Evolutionary conservation across 495 filamentous ascomycete genomes (phyloP).

Genomic region (Penicillium soppii): DNA sequence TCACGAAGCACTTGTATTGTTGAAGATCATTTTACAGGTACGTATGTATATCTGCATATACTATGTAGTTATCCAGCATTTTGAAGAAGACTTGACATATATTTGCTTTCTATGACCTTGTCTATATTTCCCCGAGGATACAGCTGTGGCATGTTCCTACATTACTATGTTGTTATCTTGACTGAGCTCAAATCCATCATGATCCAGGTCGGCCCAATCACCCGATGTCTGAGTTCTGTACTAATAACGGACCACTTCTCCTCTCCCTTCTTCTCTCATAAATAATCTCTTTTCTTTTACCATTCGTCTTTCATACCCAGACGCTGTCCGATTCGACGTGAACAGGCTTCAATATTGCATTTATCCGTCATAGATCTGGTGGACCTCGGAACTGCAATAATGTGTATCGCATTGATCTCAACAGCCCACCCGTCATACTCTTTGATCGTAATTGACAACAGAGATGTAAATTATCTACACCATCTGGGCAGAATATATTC

Average conservation of each 20-base stretch:
- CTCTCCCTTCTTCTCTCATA: background rate
- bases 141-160: too few relatives aligned
- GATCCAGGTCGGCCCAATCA: slow-evolving; percentile 4
- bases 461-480: slow-evolving; percentile 62
- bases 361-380: background rate
- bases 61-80: too few relatives aligned
- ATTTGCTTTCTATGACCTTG: too few relatives aligned
- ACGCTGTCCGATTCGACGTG: background rate
- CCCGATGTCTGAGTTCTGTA: background rate
- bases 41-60: background rate
- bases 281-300: background rate
- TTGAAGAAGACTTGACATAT: too few relatives aligned
- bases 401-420: slow-evolving; percentile 92
- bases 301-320: background rate
- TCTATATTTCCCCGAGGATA: background rate
- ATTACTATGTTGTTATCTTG: background rate
- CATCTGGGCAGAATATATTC: too few relatives aligned
- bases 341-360: background rate
- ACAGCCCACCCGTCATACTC: slow-evolving; percentile 89
- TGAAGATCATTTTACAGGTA: background rate
- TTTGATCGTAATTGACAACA: slow-evolving; percentile 86
- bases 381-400: slow-evolving; percentile 32
- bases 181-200: background rate
- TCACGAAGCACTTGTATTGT: slow-evolving; percentile 14
- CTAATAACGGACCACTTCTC: background rate